Conservation (phyloP, 345 rosid species). For the Eutrema yunnanense region DNA sequence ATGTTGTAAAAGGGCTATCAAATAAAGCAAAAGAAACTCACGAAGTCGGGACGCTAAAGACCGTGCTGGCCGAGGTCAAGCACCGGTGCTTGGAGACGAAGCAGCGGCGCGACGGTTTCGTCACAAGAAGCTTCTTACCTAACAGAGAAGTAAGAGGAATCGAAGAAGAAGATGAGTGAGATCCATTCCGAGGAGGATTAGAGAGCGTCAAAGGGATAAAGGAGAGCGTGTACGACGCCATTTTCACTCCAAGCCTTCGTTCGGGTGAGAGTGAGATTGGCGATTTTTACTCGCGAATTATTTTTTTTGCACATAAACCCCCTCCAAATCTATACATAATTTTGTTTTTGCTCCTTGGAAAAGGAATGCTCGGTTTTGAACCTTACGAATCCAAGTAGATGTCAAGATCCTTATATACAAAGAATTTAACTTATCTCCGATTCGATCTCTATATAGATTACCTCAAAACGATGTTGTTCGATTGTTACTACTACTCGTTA, state of each 20-base stretch:
- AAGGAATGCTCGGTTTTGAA: too few relatives aligned
- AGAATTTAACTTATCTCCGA: too few relatives aligned
- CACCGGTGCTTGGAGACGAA: conserved; percentile 31
- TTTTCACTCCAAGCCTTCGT: conserved; percentile 7
- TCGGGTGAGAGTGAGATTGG: neutral
- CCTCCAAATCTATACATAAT: neutral
- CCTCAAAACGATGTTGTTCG: too few relatives aligned
- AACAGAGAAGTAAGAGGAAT: conserved; percentile 32
- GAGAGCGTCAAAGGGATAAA: conserved; percentile 38
- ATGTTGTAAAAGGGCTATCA: neutral
- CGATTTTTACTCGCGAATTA: neutral
- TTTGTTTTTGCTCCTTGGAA: neutral
- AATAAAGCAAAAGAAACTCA: conserved; percentile 5
- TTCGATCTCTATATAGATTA: too few relatives aligned
- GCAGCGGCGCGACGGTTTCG: conserved; percentile 24
- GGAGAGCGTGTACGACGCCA: conserved; percentile 52
- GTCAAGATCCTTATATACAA: too few relatives aligned
- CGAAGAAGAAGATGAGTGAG: conserved; percentile 9
- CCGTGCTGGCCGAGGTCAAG: conserved; percentile 37
- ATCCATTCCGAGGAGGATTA: conserved; percentile 18
- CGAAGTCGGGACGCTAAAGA: conserved; percentile 67
- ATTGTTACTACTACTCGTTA: too few relatives aligned
- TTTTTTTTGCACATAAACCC: neutral
- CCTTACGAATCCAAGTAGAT: too few relatives aligned
- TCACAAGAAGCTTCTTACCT: conserved; percentile 42